Evolutionary conservation across 2,329 filamentous ascomycete genomes (phyloP).

Genomic region (Nemania sp.): DNA sequence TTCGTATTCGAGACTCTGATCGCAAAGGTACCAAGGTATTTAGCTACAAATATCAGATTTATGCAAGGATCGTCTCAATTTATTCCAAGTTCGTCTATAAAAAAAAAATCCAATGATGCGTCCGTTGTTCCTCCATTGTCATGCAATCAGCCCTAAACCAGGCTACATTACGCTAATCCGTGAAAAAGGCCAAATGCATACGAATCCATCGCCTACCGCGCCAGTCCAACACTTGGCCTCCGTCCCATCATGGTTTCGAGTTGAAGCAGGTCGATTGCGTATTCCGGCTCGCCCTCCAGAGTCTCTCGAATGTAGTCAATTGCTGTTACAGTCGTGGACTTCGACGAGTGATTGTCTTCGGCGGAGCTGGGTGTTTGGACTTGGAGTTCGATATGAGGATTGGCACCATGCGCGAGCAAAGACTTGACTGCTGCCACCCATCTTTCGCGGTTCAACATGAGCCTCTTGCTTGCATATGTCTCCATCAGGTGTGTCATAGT

Average conservation of each 20-base stretch:
- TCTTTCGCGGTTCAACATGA: slow-evolving; percentile 39
- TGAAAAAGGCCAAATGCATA: slow-evolving; percentile 2
- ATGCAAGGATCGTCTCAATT: background rate
- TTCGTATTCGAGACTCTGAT: background rate
- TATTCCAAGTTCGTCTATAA: slow-evolving; percentile 8
- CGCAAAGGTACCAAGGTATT: background rate
- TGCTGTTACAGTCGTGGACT: slow-evolving; percentile 33
- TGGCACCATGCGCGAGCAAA: slow-evolving; percentile 38
- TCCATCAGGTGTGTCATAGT: slow-evolving; percentile 41
- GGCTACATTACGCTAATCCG: slow-evolving; percentile 14
- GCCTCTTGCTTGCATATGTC: slow-evolving; percentile 37
- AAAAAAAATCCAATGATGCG: slow-evolving; percentile 7
- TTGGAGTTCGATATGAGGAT: slow-evolving; percentile 37
- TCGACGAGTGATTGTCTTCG: slow-evolving; percentile 32
- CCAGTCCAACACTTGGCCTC: slow-evolving; percentile 37
- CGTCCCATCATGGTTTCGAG: slow-evolving; percentile 39
- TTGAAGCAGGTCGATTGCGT: slow-evolving; percentile 39
- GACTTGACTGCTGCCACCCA: slow-evolving; percentile 41
- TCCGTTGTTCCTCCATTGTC: slow-evolving; percentile 7
- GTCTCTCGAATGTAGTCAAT: slow-evolving; percentile 41
- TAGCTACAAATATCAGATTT: background rate
- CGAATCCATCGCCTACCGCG: slow-evolving; percentile 25
- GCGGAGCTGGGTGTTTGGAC: slow-evolving; percentile 30
- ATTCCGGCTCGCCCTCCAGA: slow-evolving; percentile 41
- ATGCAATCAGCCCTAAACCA: slow-evolving; percentile 8